Base-by-base conservation (phyloP, 2,329 filamentous ascomycete genomes). In the Thyridium curvatum region DNA sequence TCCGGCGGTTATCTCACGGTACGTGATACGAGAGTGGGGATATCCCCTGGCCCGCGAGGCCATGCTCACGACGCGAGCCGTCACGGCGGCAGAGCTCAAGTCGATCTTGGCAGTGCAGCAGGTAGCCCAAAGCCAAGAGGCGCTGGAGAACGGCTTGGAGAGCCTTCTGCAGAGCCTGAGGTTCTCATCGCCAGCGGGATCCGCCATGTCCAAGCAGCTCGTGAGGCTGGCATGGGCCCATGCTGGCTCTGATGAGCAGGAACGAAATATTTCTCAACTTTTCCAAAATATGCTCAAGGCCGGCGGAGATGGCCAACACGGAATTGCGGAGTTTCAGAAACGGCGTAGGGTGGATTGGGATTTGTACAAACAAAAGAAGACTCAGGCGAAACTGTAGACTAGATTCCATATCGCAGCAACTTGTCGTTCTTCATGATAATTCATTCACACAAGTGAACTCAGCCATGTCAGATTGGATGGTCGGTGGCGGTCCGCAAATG, bases 11-110 rank as follows among this genome's bases (percentile, higher is more conserved):
- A 59, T 63, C 6, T 63, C 58, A 3, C 57, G 54, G 36, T 62
- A 58, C 35, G 42, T 63, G 3, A 47, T 56, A 16, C 46, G 59
- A 3, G 60, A 62, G 46, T 62, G 54, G 53, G 58, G 62, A 0
- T 8, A 56, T 3, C 37, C 54, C 1, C 57, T 62, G 33, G 39
- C 54, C 1, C 42, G 59, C 8, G 52, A 59, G 37, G 57, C 55
- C 1, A 62, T 64, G 52, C 47, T 65, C 6, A 55, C 55, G 8
- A 56, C 51, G 3, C 50, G 57, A 12, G 34, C 49, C 3, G 47
- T 65, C 4, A 35, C 39, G 1, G 40, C 50, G 0, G 29, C 32
- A 7, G 53, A 60, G 41, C 41, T 62, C 18, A 46, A 46, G 18
- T 15, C 26, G 1, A 29, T 52, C 2, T 55, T 57, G 1, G 35